phyloP scores from a whole-genome alignment of 1,139 yeast genomes.

The Pneumocystis murina region DNA sequence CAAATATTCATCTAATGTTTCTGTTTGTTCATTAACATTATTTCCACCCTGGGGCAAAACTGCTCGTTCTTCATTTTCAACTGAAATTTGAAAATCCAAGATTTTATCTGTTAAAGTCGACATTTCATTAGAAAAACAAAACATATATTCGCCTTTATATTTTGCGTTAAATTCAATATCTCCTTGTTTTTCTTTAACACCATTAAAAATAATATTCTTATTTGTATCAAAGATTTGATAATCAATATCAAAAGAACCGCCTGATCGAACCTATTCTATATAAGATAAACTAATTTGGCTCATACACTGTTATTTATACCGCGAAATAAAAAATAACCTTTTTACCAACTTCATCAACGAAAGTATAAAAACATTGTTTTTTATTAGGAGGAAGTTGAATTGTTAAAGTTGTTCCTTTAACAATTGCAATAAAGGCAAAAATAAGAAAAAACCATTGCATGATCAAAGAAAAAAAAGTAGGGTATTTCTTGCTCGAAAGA shows the following conservation, averaged over 20 bases:
- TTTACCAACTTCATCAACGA: constrained; percentile 49
- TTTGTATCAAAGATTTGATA: constrained; percentile 59
- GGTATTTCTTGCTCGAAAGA: no score
- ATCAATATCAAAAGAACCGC: constrained; percentile 77
- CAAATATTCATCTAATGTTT: constrained; percentile 30
- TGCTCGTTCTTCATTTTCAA: constrained; percentile 42
- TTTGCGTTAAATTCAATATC: constrained; percentile 66
- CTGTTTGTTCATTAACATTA: constrained; percentile 41
- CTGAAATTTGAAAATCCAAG: constrained; percentile 70
- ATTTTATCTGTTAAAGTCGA: constrained; percentile 77
- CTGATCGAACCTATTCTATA: constrained; percentile 43
- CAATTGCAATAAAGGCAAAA: no score
- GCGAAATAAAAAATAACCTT: constrained; percentile 74
- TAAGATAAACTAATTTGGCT: not conserved
- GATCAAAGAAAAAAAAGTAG: no score
- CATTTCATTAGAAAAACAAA: constrained; percentile 81
- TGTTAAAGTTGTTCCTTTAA: no score
- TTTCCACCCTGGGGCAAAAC: constrained; percentile 40
- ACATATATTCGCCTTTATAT: constrained; percentile 68
- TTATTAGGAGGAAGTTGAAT: constrained; percentile 15
- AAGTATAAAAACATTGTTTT: constrained; percentile 59
- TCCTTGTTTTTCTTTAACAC: constrained; percentile 64
- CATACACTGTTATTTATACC: constrained; percentile 25
- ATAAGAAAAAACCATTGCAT: no score
- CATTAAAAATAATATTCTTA: constrained; percentile 41